Evolutionary conservation across 2,329 filamentous ascomycete genomes (phyloP), one percentile per base, ranked within the genome.

Genomic region (Epichloe bromicola): DNA sequence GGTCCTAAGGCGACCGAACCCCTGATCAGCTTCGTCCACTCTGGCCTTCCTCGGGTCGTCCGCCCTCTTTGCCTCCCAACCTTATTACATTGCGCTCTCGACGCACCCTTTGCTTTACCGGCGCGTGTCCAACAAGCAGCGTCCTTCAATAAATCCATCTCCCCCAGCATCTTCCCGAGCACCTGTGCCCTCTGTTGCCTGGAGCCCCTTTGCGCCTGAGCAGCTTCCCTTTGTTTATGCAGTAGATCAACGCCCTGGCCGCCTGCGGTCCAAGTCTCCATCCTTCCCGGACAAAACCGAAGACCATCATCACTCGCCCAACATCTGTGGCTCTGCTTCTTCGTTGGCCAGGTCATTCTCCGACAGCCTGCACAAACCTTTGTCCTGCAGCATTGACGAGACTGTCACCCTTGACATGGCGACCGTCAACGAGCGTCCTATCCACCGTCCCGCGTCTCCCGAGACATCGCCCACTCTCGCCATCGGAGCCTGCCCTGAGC

Each of bases 391-490:
- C 20, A 20, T 37, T 37, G 37, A 51, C 40, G 50, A 19, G 14
- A 37, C 38, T 15, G 38, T 23, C 11, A 15, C 46, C 33, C 14
- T 39, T n/a, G 42, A 30, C 15, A 70, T 70, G 65, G 63, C 66
- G 38, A 62, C 63, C 54, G 56, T 62, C 54, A 62, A 65, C 57
- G 59, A 65, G 50, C 60, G 62, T 43, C 58, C 56, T 46, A 55
- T 56, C 26, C 56, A 46, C 59, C 61, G 19, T 48, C 58, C 55
- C 56, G 72, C 47, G 75, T 79, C 82, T 48, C 80, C 81, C 38
- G 80, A 81, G 59, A 68, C 73, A 17, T 72, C 76, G 17, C 83
- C 85, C 6, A 76, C 75, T n/a, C 73, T 76, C 39, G 80, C 83
- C 51, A 71, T 86, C 52, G 75, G 79, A 40, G 71, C 78, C 41